These are phyloP conservation scores for Nannizziopsis arthrosporioides DNA, from an alignment of 2,329 filamentous ascomycete genomes.

Conservation along the genomic window DNA sequence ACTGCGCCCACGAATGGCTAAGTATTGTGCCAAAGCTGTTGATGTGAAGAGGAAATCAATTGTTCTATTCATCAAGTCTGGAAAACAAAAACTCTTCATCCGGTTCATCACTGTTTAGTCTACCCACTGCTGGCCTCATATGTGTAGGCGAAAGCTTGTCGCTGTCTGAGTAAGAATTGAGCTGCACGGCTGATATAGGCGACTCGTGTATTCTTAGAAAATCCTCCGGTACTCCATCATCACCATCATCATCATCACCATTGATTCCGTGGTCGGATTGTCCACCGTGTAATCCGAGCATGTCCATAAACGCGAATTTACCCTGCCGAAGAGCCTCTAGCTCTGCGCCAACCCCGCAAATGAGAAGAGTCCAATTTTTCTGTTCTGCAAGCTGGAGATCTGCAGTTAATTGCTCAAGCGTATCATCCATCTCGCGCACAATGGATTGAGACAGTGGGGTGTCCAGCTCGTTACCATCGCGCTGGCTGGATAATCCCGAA, in stretches of 20 bases:
- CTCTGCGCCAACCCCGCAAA: constrained; percentile 52
- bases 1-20: too few species aligned
- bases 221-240: constrained; percentile 28
- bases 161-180: neutral
- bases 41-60: neutral
- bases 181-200: constrained; percentile 15
- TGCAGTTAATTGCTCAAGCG: constrained; percentile 37
- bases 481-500: constrained; percentile 16
- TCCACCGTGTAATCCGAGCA: constrained; percentile 20
- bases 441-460: constrained; percentile 18
- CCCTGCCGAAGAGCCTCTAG: constrained; percentile 43
- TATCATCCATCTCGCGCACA: constrained; percentile 37
- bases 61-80: neutral
- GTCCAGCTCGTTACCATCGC: constrained; percentile 14
- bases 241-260: constrained; percentile 22
- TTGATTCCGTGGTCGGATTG: constrained; percentile 20
- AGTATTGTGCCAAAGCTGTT: too few species aligned
- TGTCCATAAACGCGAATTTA: constrained; percentile 25
- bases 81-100: constrained; percentile 35
- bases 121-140: too few species aligned
- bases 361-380: constrained; percentile 49
- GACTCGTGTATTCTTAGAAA: constrained; percentile 19
- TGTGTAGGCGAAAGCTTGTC: neutral
- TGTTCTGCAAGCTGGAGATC: constrained; percentile 42
- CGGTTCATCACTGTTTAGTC: constrained; percentile 33